These are phyloP conservation scores for Cercospora beticola DNA, from an alignment of 2,329 filamentous ascomycete species.

Conservation along the genomic window DNA sequence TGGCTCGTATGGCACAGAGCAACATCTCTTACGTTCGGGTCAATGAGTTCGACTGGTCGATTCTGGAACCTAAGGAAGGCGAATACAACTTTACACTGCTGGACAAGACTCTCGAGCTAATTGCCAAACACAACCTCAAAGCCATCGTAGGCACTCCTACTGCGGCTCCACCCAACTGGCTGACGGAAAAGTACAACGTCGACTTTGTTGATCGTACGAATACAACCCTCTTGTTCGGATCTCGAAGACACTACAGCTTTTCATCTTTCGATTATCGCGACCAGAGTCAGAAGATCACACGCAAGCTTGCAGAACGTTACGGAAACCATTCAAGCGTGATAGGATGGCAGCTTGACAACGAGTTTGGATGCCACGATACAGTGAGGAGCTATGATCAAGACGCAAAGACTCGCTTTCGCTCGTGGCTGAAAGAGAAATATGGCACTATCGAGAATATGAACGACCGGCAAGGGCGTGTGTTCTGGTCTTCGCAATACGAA, in stretches of 20 bases:
- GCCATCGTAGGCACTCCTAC: constrained; percentile 30
- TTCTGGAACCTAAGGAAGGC: constrained; percentile 27
- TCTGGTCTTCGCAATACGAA: constrained; percentile 31
- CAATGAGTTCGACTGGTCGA: constrained; percentile 30
- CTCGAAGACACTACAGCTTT: constrained; percentile 29
- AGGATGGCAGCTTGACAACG: constrained; percentile 31
- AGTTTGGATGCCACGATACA: constrained; percentile 32
- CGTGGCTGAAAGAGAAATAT: constrained; percentile 30
- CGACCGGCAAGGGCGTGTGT: constrained; percentile 28
- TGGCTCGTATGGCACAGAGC: constrained; percentile 26
- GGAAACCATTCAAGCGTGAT: constrained; percentile 26
- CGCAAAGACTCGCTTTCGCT: constrained; percentile 27
- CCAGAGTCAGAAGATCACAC: constrained; percentile 28
- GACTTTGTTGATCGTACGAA: constrained; percentile 30
- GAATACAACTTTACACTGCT: constrained; percentile 31
- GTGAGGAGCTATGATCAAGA: constrained; percentile 30
- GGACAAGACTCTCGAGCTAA: constrained; percentile 25
- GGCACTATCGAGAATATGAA: constrained; percentile 30
- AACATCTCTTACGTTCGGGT: constrained; percentile 28
- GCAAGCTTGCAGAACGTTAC: constrained; percentile 28
- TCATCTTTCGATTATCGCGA: constrained; percentile 30
- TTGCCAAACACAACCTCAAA: constrained; percentile 26
- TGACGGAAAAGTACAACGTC: constrained; percentile 28
- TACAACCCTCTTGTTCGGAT: constrained; percentile 27
- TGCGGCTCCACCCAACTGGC: constrained; percentile 30